phyloP scores from a whole-genome alignment of 2,329 filamentous ascomycete genomes.

The Thelonectria rubi region DNA sequence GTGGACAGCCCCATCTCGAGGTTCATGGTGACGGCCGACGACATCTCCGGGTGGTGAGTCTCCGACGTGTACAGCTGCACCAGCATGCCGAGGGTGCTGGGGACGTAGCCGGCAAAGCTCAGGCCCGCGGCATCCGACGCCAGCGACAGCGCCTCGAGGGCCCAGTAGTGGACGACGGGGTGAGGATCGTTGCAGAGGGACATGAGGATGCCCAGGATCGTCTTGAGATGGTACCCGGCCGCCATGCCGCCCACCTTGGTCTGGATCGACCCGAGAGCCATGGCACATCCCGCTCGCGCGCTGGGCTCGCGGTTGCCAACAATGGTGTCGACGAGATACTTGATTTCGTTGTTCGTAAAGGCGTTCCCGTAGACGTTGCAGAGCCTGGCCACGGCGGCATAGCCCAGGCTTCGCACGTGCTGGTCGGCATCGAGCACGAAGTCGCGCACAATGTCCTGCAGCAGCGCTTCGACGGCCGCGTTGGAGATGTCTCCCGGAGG shows the following conservation, averaged over 20 bases:
- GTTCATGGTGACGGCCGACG: constrained; percentile 85
- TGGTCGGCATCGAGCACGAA: constrained; percentile 87
- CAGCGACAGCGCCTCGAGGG: constrained; percentile 84
- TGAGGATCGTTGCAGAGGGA: constrained; percentile 96
- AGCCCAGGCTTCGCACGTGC: constrained; percentile 85
- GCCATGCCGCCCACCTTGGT: constrained; percentile 97
- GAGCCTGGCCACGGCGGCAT: constrained; percentile 84
- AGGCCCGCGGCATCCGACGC: constrained; percentile 93
- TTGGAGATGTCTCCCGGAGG: constrained; percentile 77
- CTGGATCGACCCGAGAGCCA: constrained; percentile 92
- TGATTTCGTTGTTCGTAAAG: constrained; percentile 90
- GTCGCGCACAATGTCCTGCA: constrained; percentile 77
- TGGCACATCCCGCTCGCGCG: constrained; percentile 91
- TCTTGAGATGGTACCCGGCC: constrained; percentile 94
- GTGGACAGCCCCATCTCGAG: constrained; percentile 87
- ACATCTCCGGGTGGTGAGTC: constrained; percentile 86
- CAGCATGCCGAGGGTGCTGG: constrained; percentile 90
- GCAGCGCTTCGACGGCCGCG: constrained; percentile 79
- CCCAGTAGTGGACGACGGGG: constrained; percentile 95
- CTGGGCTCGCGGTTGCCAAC: constrained; percentile 93
- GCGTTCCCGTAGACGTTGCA: constrained; percentile 86
- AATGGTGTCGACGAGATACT: constrained; percentile 91
- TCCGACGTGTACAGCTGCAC: constrained; percentile 93
- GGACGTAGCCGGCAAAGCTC: constrained; percentile 90
- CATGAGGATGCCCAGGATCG: constrained; percentile 97